Evolutionary conservation across 2,329 filamentous ascomycete genomes (phyloP).

Genomic region (Trichoderma sp.): DNA sequence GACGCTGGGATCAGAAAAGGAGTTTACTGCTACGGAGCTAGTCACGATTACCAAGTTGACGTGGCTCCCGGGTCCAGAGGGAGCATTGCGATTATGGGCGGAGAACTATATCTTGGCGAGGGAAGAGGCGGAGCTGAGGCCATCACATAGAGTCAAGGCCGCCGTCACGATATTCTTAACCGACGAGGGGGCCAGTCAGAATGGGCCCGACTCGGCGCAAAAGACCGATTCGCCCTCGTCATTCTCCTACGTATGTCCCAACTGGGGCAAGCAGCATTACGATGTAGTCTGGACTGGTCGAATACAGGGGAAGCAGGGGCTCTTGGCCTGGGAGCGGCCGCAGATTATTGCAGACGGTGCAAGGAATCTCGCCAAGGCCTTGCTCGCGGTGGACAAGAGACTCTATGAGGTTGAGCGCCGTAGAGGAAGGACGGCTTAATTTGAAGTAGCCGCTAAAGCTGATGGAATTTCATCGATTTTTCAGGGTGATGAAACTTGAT

Average conservation of each 20-base stretch:
- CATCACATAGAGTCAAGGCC: conserved; percentile 41
- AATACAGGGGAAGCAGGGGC: conserved; percentile 43
- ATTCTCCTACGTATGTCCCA: conserved; percentile 47
- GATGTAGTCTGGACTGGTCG: conserved; percentile 47
- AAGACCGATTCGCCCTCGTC: background rate
- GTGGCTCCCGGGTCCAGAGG: conserved; percentile 68
- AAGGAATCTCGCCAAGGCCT: conserved; percentile 43
- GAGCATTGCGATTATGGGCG: conserved; percentile 58
- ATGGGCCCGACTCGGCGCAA: conserved; percentile 26
- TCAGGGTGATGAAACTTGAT: conserved; percentile 24
- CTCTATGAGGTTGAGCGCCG: conserved; percentile 36
- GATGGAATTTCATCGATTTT: conserved; percentile 28
- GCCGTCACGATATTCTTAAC: conserved; percentile 52
- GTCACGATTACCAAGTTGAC: conserved; percentile 62
- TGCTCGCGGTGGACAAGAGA: conserved; percentile 43
- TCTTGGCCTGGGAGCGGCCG: conserved; percentile 53
- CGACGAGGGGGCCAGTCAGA: conserved; percentile 30
- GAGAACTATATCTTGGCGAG: conserved; percentile 38
- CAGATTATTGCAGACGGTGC: conserved; percentile 48
- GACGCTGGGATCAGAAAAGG: conserved; percentile 43
- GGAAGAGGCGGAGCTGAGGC: conserved; percentile 29
- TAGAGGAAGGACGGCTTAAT: conserved; percentile 36
- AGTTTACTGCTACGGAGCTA: conserved; percentile 54
- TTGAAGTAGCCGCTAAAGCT: conserved; percentile 37
- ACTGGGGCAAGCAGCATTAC: conserved; percentile 50